Evolutionary conservation across 768 basidiomycete genomes (phyloP), one percentile per base, ranked within the genome.

Genomic region (Clitopilus passeckerianus): DNA sequence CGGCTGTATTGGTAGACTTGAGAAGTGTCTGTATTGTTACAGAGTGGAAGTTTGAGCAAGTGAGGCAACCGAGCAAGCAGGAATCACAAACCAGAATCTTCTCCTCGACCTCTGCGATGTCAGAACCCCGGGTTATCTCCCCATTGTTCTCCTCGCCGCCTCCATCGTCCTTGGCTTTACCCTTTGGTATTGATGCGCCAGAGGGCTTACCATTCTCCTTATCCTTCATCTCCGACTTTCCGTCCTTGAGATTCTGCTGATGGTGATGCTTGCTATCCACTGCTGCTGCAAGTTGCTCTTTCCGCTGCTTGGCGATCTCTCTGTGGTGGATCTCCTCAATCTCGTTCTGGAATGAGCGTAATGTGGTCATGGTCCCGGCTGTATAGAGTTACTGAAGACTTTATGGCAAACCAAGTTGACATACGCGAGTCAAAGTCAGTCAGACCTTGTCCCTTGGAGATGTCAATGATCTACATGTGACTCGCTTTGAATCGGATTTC

Each of bases 271-370:
- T 50, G 46, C 46, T 50, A 50, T 50, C 34, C 35, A 24, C 34
- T 53, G 52, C 33, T n/a, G 35, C 54, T 30, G 52, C 60, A 65
- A 69, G 60, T 64, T 69, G 62, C 14, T 77, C 75, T 9, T 72
- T 70, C 41, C 88, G 82, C 63, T 90, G 86, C 70, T 82, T 90
- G 30, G 79, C 74, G 50, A 84, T 73, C 71, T 91, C 89, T 54
- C 86, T 83, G 64, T 81, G 77, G 59, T 85, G 84, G 66, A 91
- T 88, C 63, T 89, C 83, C 61, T 91, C 86, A 61, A 92, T 93
- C 72, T 91, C 89, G 65, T 73, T 80, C 71, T 93, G 90, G 65
- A 88, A 87, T 15, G 79, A 80, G 37, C 82, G 80, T 64, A 86
- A 71, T 57, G 75, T 82, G 15, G 83, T 78, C 83, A 84, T 84